Base-by-base conservation (phyloP, 2,329 filamentous ascomycete species). In the Amauroascus verrucosus region DNA sequence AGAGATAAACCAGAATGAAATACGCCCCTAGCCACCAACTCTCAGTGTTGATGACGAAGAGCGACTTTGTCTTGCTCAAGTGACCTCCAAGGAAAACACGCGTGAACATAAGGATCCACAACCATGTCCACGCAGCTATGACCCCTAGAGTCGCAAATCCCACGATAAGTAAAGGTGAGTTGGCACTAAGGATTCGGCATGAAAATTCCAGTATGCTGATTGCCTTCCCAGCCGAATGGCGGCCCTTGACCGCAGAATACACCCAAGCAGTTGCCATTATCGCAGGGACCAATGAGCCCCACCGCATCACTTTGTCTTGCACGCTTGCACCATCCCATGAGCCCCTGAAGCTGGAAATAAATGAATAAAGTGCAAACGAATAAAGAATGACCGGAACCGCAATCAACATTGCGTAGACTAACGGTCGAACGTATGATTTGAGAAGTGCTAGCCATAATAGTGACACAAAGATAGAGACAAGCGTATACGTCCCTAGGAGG, bases 91-190 rank as follows among this genome's bases (percentile, higher is more conserved):
- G 81, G 68, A 98, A 98, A 55, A 97, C 84, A 43, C 89, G 81
- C 6, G 90, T 91, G 69, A 98, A 97, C 89, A 98, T 96, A 62
- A 83, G 83, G 60, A 97, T 81, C 93, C 93, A 98, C 6, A 86
- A 69, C 93, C 93, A 98, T 0, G 90, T 96, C 85, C 90, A 97
- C 13, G 81, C 73, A 8, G 96, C 86, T 41, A 95, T 85, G 24
- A 83, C 74, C 6, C 75, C 78, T 13, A 97, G 77, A 20, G 85
- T 85, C 9, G 77, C 81, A 62, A 96, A 84, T 2, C 93, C 93
- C n/a, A 96, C 79, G 1, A 86, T 67, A 32, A 97, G 77, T 18
- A 98, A 77, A 1, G 85, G 88, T 8, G 88, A 83, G 63, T 94
- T 95, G 33, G 88, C 85, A 6, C 84, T 81, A 14, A 98, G 75